Evolutionary conservation across 108 stramenopile species (phyloP), one percentile per base, ranked within the genome.

Genomic region (Cyclotella distinguenda): DNA sequence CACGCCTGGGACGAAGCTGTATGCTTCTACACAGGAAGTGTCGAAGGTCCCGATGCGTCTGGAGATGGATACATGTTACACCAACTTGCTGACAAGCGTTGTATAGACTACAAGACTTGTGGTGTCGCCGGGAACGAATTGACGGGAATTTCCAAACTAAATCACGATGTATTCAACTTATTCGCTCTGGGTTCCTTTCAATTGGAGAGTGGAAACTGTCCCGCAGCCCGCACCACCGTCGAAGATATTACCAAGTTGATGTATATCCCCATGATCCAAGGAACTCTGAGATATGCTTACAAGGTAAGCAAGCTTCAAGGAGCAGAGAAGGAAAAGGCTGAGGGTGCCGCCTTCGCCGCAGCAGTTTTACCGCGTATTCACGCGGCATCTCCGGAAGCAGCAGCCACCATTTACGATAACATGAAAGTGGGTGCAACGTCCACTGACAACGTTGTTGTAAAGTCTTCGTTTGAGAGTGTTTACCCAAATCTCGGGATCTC

Each of bases 221-320:
- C 22, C 8, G 66, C 63, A 5, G 85, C 78, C 9, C 72, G 72
- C 30, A 45, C 50, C 4, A 68, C 83, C 43, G 72, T 68, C 46
- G 74, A 87, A 30, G 28, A 52, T 0, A 84, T 93, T 26, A 73
- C 66, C 38, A 23, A 77, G 21, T 43, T 86, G 46, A 88, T 90
- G 91, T 51, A 66, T 48, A 50, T 93, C 25, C 91, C 91, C 8
- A 43, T 92, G 21, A 77, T 92, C 46, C 91, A 92, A 60, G 91
- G 88, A 5, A 63, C 84, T 16, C 50, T 93, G 2, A 63, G 82
- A 19, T 88, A 90, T 38, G 85, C 88, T 0, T 86, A 90, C 68
- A 72, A 80, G 39, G 31, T 55, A 3, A 74, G 38, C 26, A 72
- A 82, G 35, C 70, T 79, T 23, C 58, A 51, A 19, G 66, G 65